Conservation (phyloP, 805 yeast genomes). For the Candida maris region DNA sequence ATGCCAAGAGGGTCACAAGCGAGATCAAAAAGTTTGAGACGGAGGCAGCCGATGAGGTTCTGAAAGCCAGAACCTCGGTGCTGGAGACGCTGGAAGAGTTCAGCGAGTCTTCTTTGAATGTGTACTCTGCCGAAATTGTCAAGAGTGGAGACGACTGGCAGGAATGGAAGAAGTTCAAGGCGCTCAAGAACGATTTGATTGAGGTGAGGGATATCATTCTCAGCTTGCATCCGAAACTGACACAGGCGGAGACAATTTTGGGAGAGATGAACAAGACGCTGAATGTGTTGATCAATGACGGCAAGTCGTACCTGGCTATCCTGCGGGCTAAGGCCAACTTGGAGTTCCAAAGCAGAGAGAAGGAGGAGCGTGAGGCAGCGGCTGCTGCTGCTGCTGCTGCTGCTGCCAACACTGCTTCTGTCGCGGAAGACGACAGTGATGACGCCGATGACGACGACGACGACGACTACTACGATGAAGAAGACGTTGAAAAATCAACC, state of each 20-base stretch:
- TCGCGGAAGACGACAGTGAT: slow-evolving; percentile 3
- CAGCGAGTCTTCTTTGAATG: slow-evolving; percentile 62
- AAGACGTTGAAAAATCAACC: slow-evolving; percentile 9
- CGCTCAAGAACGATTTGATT: slow-evolving; percentile 52
- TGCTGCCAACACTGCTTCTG: slow-evolving; percentile 2
- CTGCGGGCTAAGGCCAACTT: slow-evolving; percentile 56
- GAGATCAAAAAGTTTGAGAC: slow-evolving; percentile 30
- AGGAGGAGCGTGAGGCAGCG: slow-evolving; percentile 9
- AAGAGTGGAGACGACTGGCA: slow-evolving; percentile 42
- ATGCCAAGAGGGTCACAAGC: slow-evolving; percentile 32
- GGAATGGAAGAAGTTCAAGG: slow-evolving; percentile 61
- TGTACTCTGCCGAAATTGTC: slow-evolving; percentile 59
- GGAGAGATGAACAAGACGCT: slow-evolving; percentile 42
- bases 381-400: slow-evolving; percentile 7
- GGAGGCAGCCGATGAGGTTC: slow-evolving; percentile 31
- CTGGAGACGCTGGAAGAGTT: slow-evolving; percentile 72
- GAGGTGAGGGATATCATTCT: slow-evolving; percentile 52
- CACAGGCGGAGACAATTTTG: slow-evolving; percentile 30
- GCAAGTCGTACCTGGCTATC: slow-evolving; percentile 55
- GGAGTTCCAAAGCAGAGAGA: slow-evolving; percentile 54
- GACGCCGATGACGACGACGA: slow-evolving; percentile 12
- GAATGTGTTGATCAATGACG: slow-evolving; percentile 51
- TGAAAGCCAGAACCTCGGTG: slow-evolving; percentile 37
- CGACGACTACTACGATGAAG: slow-evolving; percentile 5
- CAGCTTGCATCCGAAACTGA: slow-evolving; percentile 30